These are phyloP conservation scores for Exophiala sideris DNA, from an alignment of 2,329 filamentous ascomycete species.

Conservation along the genomic window DNA sequence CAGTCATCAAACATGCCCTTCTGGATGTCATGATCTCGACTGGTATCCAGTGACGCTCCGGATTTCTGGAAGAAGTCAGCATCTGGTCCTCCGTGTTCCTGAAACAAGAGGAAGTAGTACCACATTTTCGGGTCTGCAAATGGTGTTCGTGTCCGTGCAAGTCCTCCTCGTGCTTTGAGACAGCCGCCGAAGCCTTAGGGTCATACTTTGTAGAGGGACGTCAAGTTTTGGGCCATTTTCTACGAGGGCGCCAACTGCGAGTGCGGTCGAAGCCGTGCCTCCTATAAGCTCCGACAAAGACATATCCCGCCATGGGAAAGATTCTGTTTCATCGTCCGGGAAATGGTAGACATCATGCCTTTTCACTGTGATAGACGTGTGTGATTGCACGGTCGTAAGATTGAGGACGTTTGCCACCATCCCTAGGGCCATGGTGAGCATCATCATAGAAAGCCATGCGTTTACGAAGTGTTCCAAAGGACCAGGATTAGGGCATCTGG, in stretches of 20 bases:
- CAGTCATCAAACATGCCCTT: slow-evolving; percentile 17
- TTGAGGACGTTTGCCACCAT: slow-evolving; percentile 3
- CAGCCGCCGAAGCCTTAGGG: slow-evolving; percentile 9
- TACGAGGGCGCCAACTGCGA: slow-evolving; percentile 15
- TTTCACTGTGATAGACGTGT: not conserved
- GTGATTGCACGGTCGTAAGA: slow-evolving; percentile 12
- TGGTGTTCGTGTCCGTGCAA: slow-evolving; percentile 9
- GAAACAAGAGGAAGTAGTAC: slow-evolving; percentile 15
- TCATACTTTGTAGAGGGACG: not conserved
- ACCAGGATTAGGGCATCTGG: slow-evolving; percentile 4
- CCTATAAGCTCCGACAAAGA: slow-evolving; percentile 10
- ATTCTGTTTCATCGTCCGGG: slow-evolving; percentile 8
- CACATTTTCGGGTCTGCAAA: slow-evolving; percentile 24
- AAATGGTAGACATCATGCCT: not conserved
- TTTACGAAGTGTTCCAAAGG: slow-evolving; percentile 16
- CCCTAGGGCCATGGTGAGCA: slow-evolving; percentile 4
- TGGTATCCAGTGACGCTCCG: slow-evolving; percentile 6
- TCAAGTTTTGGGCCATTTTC: not conserved
- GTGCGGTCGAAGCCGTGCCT: slow-evolving; percentile 1
- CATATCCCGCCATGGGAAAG: slow-evolving; percentile 13
- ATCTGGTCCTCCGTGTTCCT: slow-evolving; percentile 5
- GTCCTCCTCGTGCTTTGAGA: slow-evolving; percentile 15
- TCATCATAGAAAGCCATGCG: slow-evolving; percentile 7
- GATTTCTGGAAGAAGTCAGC: not conserved
- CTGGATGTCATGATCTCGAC: slow-evolving; percentile 5